Base-by-base conservation (phyloP, 164 flowering plant species). In the Macadamia integrifolia region DNA sequence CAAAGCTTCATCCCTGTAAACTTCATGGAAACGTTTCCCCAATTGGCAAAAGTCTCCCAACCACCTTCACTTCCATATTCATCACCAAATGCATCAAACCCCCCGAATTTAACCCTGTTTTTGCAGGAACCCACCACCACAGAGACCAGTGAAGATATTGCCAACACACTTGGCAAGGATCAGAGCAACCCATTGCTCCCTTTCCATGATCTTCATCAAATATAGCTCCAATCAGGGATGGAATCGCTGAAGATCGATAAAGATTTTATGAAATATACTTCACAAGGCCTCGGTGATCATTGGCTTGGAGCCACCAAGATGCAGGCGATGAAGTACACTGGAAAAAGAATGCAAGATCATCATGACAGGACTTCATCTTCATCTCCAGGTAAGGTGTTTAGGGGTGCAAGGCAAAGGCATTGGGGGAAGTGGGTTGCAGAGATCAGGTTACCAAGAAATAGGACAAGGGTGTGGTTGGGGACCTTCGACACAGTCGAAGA, bases 351-450 rank as follows among this genome's bases (percentile, higher is more conserved):
- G 60, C 78, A 71, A 30, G 74, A 67, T 15, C 72, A 61, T 14
- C 80, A 70, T 28, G 77, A 77, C 73, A 30, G 50, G 0, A 23
- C 58, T 4, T 59, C 73, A 6, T 32, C 74, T 0, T 50, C 83
- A 13, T 63, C 77, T 0, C 72, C 74, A 7, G 76, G 76, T 11
- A 90, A 86, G 84, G 82, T 89, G 17, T 93, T 67, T 66, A 78
- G 97, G 68, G 98, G 98, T 12, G 97, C 91, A 30, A 84, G 98
- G 72, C 97, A 91, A 66, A 82, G 98, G 74, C 98, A 93, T 61
- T 93, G 98, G 98, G 97, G 97, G 0, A 93, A 93, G 76, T 93
- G 98, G 98, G 98, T 92, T 0, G 98, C 97, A 11, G 98, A 92
- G 80, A 92, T 92, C 2, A 77, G 98, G 68, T 62, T 93, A 48